Evolutionary conservation across 352 stramenopile genomes (phyloP), one percentile per base, ranked within the genome.

Genomic region (Globisporangium perplexum): DNA sequence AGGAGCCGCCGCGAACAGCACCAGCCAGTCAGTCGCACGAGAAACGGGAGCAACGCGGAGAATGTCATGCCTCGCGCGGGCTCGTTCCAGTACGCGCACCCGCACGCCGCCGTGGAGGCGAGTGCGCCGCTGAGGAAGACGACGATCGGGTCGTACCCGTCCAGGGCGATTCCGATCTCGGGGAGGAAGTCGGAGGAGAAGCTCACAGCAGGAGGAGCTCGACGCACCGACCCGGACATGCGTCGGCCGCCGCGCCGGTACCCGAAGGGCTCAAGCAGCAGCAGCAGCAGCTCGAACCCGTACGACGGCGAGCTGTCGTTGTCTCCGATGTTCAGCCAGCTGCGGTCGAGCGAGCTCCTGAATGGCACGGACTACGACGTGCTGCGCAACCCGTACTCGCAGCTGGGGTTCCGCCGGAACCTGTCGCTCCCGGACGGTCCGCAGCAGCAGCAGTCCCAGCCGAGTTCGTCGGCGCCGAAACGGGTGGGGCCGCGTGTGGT

Each of bases 391-490:
- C 42, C 51, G 52, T 49, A 33, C 43, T 50, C 47, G 31, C 64
- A 63, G 17, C 56, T 57, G 5, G 41, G 50, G 28, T 71, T 86
- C 18, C 68, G 74, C 3, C 70, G 74, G 35, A 74, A 77, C 24
- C 35, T 68, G 28, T 84, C 74, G 11, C 48, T 77, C 56, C 68
- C 22, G 42, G 50, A 31, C 51, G 30, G 49, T 14, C 60, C 69
- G 33, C 59, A 60, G 51, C 62, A 66, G 24, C 56, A 57, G 39
- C 56, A 59, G n/a, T 50, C 55, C 20, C 18, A 18, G 41, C n/a
- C 7, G 39, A 26, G 18, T 26, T 8, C 39, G 39, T 24, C 39
- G 7, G 18, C 46, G 44, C 39, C 53, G 17, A 47, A 63, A 45
- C 54, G 55, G 55, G 55, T 52, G 55, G 55, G 55, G 47, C n/a